A percentile compares a stretch with the other conserved stretches of the same genome.
Evolutionary conservation across 2,329 filamentous ascomycete species (phyloP).

Genomic region (Paecilomyces dactylethromorphus): DNA sequence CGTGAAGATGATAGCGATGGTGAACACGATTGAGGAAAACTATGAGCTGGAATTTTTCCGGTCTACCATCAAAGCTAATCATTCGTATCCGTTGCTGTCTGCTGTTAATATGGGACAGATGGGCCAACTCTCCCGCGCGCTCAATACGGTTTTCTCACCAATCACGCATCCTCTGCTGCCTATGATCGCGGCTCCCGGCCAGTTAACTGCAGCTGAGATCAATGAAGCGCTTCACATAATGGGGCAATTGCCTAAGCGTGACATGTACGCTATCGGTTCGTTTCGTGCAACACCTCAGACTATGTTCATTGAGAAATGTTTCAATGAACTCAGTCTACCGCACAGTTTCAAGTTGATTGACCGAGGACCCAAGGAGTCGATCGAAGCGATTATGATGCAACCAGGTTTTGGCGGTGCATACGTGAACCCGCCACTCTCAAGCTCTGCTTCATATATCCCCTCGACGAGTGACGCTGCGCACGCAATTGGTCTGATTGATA

Average conservation of each 20-base stretch:
- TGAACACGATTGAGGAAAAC: conserved; percentile 75
- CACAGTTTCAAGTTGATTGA: conserved; percentile 73
- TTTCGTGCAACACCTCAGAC: conserved; percentile 68
- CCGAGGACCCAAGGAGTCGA: conserved; percentile 57
- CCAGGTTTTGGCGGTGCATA: conserved; percentile 76
- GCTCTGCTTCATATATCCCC: conserved; percentile 54
- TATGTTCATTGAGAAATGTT: conserved; percentile 79
- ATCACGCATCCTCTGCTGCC: conserved; percentile 81
- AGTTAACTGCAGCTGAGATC: conserved; percentile 79
- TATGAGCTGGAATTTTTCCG: conserved; percentile 88
- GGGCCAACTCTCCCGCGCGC: conserved; percentile 75
- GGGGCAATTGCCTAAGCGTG: conserved; percentile 71
- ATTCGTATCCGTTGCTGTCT: conserved; percentile 67
- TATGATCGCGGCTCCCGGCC: conserved; percentile 77
- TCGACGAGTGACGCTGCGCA: conserved; percentile 68
- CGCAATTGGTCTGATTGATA: conserved; percentile 75
- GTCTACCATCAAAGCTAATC: conserved; percentile 63
- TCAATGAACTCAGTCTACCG: conserved; percentile 77
- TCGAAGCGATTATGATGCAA: conserved; percentile 67
- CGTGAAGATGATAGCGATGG: conserved; percentile 84
- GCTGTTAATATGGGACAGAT: conserved; percentile 81
- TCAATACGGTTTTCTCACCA: conserved; percentile 81
- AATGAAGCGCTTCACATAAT: conserved; percentile 72
- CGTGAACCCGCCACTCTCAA: conserved; percentile 64
- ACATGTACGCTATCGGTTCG: conserved; percentile 73